Evolutionary conservation across 1,139 yeast species (phyloP).

Genomic region (Hansenula sp.): DNA sequence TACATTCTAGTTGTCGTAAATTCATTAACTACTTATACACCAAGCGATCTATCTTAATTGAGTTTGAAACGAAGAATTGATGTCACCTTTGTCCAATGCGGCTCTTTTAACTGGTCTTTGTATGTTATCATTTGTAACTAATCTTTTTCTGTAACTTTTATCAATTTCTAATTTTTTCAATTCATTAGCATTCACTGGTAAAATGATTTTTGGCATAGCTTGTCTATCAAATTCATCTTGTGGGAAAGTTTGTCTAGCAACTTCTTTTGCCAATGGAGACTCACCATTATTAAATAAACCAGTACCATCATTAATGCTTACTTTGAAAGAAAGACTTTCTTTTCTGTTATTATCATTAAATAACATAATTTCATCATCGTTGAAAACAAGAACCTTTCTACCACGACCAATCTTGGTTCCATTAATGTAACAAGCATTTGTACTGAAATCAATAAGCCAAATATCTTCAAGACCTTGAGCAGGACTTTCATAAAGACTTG

Average conservation of each 20-base stretch:
- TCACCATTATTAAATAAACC: slow-evolving; percentile 46
- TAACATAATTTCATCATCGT: slow-evolving; percentile 63
- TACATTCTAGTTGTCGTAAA: not conserved
- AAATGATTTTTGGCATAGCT: slow-evolving; percentile 8
- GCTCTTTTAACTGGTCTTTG: slow-evolving; percentile 21
- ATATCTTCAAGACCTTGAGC: slow-evolving; percentile 65
- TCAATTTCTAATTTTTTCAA: slow-evolving; percentile 3
- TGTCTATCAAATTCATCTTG: slow-evolving; percentile 18
- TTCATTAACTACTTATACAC: not conserved
- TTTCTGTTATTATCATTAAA: slow-evolving; percentile 54
- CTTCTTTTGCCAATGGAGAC: not conserved
- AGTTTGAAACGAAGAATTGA: slow-evolving; percentile 20
- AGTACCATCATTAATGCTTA: slow-evolving; percentile 48
- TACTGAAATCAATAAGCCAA: slow-evolving; percentile 80
- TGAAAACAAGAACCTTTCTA: slow-evolving; percentile 51
- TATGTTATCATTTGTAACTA: not conserved
- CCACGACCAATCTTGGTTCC: slow-evolving; percentile 55
- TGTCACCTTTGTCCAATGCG: slow-evolving; percentile 22
- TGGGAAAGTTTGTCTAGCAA: slow-evolving; percentile 1
- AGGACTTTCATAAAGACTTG: slow-evolving; percentile 58
- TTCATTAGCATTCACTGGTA: not conserved
- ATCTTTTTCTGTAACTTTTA: slow-evolving; percentile 2
- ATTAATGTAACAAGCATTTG: slow-evolving; percentile 77
- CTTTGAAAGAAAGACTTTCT: slow-evolving; percentile 49
- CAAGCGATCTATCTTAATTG: slow-evolving; percentile 8